Conservation (phyloP, 2,329 filamentous ascomycete species). For the Hirsutella rhossiliensis region DNA sequence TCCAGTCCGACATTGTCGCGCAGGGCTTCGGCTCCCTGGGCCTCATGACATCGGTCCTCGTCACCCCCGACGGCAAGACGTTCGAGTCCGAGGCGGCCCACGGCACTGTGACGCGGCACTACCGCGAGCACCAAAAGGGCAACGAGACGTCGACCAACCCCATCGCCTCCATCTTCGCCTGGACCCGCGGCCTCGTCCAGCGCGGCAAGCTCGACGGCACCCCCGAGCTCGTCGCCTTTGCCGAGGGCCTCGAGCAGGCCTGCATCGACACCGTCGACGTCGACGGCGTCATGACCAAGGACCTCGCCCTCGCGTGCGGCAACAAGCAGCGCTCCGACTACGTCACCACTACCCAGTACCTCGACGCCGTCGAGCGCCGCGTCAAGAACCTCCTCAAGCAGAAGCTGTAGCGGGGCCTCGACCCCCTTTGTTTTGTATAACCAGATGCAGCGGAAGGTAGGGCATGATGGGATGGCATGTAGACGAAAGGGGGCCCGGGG, state of each 20-base stretch:
- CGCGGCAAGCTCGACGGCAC: slow-evolving; percentile 86
- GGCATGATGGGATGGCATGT: no score
- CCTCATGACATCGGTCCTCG: slow-evolving; percentile 95
- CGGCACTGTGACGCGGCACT: slow-evolving; percentile 96
- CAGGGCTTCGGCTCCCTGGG: slow-evolving; percentile 97
- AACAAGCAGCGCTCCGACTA: slow-evolving; percentile 75
- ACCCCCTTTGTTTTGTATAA: no score
- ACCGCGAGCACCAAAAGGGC: slow-evolving; percentile 97
- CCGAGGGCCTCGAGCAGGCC: slow-evolving; percentile 81
- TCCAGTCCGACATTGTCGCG: slow-evolving; percentile 95
- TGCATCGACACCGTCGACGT: slow-evolving; percentile 89
- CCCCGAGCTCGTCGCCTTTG: slow-evolving; percentile 85
- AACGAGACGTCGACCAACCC: slow-evolving; percentile 96
- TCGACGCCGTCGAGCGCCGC: slow-evolving; percentile 82
- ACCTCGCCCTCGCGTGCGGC: slow-evolving; percentile 87
- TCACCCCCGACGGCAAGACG: slow-evolving; percentile 92
- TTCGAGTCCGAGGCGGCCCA: slow-evolving; percentile 97
- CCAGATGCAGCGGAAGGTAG: no score
- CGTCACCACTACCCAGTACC: slow-evolving; percentile 85
- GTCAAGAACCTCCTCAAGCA: slow-evolving; percentile 70
- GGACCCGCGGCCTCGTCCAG: slow-evolving; percentile 90
- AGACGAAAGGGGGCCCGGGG: no score
- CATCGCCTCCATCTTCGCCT: slow-evolving; percentile 97
- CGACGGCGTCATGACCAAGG: slow-evolving; percentile 98
- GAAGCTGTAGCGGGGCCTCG: slow-evolving; percentile 46